phyloP scores from a whole-genome alignment of 2,329 filamentous ascomycete species.

The Colletotrichum orchidophilum region DNA sequence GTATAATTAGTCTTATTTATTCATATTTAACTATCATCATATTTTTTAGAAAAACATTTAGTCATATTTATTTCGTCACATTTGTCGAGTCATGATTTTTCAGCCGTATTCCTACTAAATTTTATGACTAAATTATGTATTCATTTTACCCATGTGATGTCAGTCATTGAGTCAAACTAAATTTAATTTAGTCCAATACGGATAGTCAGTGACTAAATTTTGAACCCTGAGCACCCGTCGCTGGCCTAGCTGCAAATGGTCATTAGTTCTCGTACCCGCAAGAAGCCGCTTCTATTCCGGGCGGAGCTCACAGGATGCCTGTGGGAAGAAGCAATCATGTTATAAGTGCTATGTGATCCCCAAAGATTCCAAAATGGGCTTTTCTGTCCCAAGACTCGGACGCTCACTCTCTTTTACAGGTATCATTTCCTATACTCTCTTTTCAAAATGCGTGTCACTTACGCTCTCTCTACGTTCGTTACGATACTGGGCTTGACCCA shows the following conservation, averaged over 20 bases:
- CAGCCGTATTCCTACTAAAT: too few species aligned
- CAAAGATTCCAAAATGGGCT: not conserved
- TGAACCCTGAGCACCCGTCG: not conserved
- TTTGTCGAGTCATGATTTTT: too few species aligned
- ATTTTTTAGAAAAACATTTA: too few species aligned
- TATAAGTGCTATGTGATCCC: not conserved
- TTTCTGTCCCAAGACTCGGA: not conserved
- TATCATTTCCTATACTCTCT: not conserved
- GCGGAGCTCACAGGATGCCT: not conserved
- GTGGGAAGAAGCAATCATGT: not conserved
- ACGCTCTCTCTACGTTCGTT: not conserved
- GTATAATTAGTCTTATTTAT: too few species aligned
- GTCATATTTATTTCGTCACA: too few species aligned
- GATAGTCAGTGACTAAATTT: too few species aligned
- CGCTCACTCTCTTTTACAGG: not conserved
- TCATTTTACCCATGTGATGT: too few species aligned
- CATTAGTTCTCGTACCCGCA: too few species aligned
- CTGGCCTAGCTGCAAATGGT: not conserved
- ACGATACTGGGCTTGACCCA: not conserved
- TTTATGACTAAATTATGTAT: too few species aligned
- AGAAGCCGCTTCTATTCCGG: not conserved
- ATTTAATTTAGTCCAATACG: too few species aligned
- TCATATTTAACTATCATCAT: too few species aligned
- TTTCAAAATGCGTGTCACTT: constrained; percentile 5
- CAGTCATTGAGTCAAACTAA: too few species aligned